These are phyloP conservation scores for Ascochyta clinopodiicola DNA, from an alignment of 2,329 filamentous ascomycete species.

Conservation along the genomic window DNA sequence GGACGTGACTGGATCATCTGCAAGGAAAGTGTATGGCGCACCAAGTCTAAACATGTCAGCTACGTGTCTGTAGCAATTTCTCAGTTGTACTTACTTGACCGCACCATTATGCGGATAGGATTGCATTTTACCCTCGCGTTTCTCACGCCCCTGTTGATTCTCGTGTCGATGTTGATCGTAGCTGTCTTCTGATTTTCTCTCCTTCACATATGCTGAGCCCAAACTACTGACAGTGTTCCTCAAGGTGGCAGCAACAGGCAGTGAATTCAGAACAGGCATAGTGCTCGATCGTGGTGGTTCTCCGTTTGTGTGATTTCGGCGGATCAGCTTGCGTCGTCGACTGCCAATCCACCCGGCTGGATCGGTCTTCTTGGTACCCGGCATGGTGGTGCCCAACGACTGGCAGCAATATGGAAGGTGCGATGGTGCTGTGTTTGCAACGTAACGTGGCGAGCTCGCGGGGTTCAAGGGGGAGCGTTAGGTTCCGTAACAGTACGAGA, in stretches of 20 bases:
- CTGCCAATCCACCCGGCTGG: conserved; percentile 16
- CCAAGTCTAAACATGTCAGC: neutral
- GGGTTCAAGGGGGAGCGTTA: neutral
- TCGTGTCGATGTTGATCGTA: neutral
- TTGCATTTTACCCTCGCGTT: neutral
- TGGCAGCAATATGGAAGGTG: neutral
- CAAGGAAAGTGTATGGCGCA: neutral
- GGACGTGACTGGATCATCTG: neutral
- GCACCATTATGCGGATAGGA: neutral
- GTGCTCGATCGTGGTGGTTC: conserved; percentile 24
- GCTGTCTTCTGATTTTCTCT: conserved; percentile 10
- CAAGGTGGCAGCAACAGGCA: conserved; percentile 5
- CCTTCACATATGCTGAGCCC: neutral
- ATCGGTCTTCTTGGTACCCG: conserved; percentile 7
- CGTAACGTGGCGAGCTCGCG: neutral
- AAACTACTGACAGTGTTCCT: conserved; percentile 8
- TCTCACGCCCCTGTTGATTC: neutral
- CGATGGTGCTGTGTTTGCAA: conserved; percentile 9
- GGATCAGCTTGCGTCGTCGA: conserved; percentile 29
- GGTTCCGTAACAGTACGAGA: neutral
- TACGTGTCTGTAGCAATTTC: neutral
- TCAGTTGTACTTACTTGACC: neutral
- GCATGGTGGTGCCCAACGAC: neutral
- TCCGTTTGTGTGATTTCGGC: conserved; percentile 17
- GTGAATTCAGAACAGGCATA: conserved; percentile 17